Conservation (phyloP, 352 stramenopile species). For the Pythium apleroticum region DNA sequence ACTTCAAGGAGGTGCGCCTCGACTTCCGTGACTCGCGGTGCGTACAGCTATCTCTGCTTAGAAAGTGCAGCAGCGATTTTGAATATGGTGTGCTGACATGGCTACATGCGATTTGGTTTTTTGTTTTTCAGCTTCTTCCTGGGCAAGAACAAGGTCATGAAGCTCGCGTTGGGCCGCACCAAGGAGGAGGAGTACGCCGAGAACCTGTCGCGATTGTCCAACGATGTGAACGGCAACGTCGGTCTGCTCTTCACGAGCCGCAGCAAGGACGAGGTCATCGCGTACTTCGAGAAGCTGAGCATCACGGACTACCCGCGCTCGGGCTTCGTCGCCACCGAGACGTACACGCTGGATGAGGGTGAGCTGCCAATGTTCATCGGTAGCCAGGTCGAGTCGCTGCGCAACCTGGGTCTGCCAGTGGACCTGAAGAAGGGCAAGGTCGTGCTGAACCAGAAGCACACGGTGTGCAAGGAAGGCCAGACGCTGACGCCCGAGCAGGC, state of each 20-base stretch:
- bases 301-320: slow-evolving; percentile 94
- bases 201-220: slow-evolving; percentile 91
- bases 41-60: slow-evolving; percentile 7
- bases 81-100: slow-evolving; percentile 5
- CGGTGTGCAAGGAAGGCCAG: slow-evolving; percentile 94
- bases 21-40: slow-evolving; percentile 94
- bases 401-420: slow-evolving; percentile 94
- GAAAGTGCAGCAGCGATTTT: not conserved
- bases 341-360: slow-evolving; percentile 87
- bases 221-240: slow-evolving; percentile 91
- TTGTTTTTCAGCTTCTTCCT: slow-evolving; percentile 96
- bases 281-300: slow-evolving; percentile 92
- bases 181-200: slow-evolving; percentile 97
- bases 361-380: slow-evolving; percentile 93
- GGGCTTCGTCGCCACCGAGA: slow-evolving; percentile 90
- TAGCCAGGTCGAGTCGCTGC: slow-evolving; percentile 96
- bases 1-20: slow-evolving; percentile 97
- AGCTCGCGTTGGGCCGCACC: slow-evolving; percentile 93
- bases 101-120: slow-evolving; percentile 8
- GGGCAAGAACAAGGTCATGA: slow-evolving; percentile 99
- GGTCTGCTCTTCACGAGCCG: slow-evolving; percentile 96
- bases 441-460: slow-evolving; percentile 90
- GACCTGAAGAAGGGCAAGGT: slow-evolving; percentile 96
- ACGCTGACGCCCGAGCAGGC: slow-evolving; percentile 94
- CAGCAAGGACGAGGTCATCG: slow-evolving; percentile 79